These are phyloP conservation scores for Clarireedia sp. DNA, from an alignment of 2,329 filamentous ascomycete genomes.

Conservation along the genomic window DNA sequence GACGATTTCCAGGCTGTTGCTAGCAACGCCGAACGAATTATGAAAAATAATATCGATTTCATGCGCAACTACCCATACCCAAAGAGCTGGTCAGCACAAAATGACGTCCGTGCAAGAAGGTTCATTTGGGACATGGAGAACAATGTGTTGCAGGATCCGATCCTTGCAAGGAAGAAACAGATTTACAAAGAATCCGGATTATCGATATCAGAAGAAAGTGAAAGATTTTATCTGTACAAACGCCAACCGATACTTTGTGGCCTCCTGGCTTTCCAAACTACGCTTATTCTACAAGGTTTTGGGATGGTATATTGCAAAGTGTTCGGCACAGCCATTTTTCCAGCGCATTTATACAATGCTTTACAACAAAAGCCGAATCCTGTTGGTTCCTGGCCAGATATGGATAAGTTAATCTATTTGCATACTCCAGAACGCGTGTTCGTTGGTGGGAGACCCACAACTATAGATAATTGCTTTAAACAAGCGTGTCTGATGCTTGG, in stretches of 20 bases:
- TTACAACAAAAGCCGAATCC: neutral
- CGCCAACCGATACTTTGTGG: constrained; percentile 14
- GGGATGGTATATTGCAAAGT: neutral
- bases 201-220: neutral
- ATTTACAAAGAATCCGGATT: neutral
- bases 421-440: constrained; percentile 11
- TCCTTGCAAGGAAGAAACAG: neutral
- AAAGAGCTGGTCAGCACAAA: neutral
- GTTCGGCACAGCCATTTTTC: constrained; percentile 6
- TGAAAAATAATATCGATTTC: constrained; percentile 1
- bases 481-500: constrained; percentile 8
- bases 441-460: constrained; percentile 1
- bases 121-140: neutral
- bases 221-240: constrained; percentile 11
- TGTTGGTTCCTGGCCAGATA: constrained; percentile 6
- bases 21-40: neutral
- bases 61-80: neutral
- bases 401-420: constrained; percentile 4
- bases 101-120: neutral
- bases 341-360: constrained; percentile 11
- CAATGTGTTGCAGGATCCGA: neutral
- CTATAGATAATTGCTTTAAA: constrained; percentile 2
- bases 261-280: constrained; percentile 2
- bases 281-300: neutral
- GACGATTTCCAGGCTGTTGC: neutral